phyloP scores from a whole-genome alignment of 1,284 basidiomycete species.

The Volvariella volvacea region DNA sequence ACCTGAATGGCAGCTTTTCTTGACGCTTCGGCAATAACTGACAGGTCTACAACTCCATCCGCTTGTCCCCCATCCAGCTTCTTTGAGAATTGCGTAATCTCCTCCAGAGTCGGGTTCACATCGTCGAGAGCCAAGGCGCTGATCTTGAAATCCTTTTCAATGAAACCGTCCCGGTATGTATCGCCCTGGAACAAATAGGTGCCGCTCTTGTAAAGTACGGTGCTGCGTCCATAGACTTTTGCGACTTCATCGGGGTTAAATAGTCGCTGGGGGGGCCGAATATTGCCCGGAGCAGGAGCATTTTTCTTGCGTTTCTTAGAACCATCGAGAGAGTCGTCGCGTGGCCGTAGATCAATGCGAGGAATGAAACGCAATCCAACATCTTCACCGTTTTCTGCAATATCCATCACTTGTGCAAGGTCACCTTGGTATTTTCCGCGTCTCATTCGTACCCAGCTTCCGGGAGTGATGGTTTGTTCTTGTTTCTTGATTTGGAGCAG shows the following conservation, averaged over 20 bases:
- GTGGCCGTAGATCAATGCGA: constrained; percentile 92
- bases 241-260: constrained; percentile 94
- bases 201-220: constrained; percentile 67
- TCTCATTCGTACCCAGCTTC: constrained; percentile 93
- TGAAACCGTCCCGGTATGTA: constrained; percentile 91
- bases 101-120: constrained; percentile 93
- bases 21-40: constrained; percentile 84
- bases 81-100: constrained; percentile 87
- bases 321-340: constrained; percentile 66
- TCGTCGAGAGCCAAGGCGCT: constrained; percentile 79
- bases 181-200: constrained; percentile 87
- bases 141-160: constrained; percentile 94
- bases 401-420: constrained; percentile 91
- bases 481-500: constrained; percentile 95
- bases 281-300: constrained; percentile 39
- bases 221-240: constrained; percentile 78
- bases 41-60: constrained; percentile 66
- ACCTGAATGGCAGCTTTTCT: constrained; percentile 83
- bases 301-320: constrained; percentile 68
- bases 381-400: constrained; percentile 91
- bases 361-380: constrained; percentile 93
- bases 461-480: constrained; percentile 78
- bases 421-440: constrained; percentile 94
- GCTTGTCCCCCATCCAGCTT: constrained; percentile 56
- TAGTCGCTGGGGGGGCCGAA: constrained; percentile 86